phyloP scores from a whole-genome alignment of 306 rosid species.

The Cucumis hystrix region DNA sequence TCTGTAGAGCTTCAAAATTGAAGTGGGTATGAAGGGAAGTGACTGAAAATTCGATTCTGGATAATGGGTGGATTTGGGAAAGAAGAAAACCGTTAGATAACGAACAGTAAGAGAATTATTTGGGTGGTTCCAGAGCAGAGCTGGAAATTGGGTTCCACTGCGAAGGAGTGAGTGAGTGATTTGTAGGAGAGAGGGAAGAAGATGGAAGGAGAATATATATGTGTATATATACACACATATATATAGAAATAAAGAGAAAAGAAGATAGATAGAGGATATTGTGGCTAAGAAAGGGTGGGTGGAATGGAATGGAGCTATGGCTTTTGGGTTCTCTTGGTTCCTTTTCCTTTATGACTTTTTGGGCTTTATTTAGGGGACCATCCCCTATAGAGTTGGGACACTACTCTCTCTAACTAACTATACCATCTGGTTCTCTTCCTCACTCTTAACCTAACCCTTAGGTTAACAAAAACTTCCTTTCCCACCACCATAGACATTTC shows the following conservation, averaged over 20 bases:
- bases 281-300: background rate
- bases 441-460: background rate
- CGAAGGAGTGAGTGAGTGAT: background rate
- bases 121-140: background rate
- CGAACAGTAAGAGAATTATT: background rate
- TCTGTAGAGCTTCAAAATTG: background rate
- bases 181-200: background rate
- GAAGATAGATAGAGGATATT: background rate
- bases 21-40: background rate
- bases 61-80: background rate
- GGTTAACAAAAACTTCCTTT: background rate
- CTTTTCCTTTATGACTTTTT: background rate
- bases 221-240: too few relatives aligned
- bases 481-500: background rate
- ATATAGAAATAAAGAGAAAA: background rate
- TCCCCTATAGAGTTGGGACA: background rate
- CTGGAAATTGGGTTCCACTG: background rate
- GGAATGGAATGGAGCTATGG: background rate
- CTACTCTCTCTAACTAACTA: background rate
- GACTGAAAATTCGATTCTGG: background rate
- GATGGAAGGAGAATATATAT: background rate
- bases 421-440: background rate
- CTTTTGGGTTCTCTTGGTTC: background rate
- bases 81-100: background rate
- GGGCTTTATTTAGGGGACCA: background rate